Base-by-base conservation (phyloP, 768 basidiomycete genomes). In the Tylopilus sp. region DNA sequence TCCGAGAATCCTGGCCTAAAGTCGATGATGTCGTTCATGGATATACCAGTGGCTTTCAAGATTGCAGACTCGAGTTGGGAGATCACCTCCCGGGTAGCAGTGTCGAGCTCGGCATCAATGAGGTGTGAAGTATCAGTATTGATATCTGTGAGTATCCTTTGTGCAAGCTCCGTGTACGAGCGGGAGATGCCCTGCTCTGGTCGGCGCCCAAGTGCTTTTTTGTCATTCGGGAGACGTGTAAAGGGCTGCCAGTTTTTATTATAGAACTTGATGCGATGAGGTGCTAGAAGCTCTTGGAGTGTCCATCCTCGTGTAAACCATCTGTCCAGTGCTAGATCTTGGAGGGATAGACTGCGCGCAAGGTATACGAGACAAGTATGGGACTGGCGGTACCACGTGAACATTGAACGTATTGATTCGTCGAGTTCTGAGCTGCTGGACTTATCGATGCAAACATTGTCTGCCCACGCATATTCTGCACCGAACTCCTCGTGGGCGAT, bases 341-440 rank as follows among this genome's bases (percentile, higher is more conserved):
- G 34, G 36, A 54, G 50, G 45, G 26, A 26, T 1, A 31, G 25
- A 1, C 48, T 57, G 1, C 48, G 45, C 2, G 38, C 40, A 7
- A 64, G 53, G 48, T 64, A 45, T 3, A 44, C 53, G 21, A 61
- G 25, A 28, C 63, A 63, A 25, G 58, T 47, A 9, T 50, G 40
- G 2, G 63, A 37, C 8, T 55, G 24, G 16, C 50, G 41, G 26
- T 63, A 63, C 63, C 63, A 64, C 13, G 31, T 12, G 37, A 60
- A 62, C 63, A 64, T 64, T 0, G 63, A 60, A 12, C 56, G 55
- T 4, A 64, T 52, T 9, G 63, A 59, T 24, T 64, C 61, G 21
- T 59, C 53, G 11, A 62, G 45, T 34, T 64, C 63, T 1, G 58
- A 5, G 28, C 58, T 64, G 41, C 56, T 64, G 21, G 42, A 43